Conservation (phyloP, 2,329 filamentous ascomycete genomes). For the Chaetothyriales sp. region DNA sequence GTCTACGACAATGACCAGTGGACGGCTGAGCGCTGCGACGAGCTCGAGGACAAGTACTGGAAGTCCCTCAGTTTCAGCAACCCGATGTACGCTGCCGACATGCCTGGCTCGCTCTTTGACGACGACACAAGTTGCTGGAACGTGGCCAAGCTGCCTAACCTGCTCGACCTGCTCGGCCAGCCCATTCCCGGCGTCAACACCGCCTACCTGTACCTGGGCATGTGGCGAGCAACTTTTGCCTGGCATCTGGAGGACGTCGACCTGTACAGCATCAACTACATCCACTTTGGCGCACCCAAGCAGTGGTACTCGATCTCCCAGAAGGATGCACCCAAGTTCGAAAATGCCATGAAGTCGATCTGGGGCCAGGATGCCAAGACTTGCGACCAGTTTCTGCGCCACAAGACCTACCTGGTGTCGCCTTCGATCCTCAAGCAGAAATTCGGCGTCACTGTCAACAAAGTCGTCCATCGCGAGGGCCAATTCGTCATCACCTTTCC, state of each 20-base stretch:
- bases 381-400: slow-evolving; percentile 87
- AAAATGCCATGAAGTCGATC: slow-evolving; percentile 67
- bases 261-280: slow-evolving; percentile 98
- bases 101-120: slow-evolving; percentile 88
- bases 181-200: slow-evolving; percentile 97
- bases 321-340: slow-evolving; percentile 81
- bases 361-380: slow-evolving; percentile 93
- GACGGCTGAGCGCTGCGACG: slow-evolving; percentile 80
- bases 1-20: slow-evolving; percentile 75
- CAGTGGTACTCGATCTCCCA: slow-evolving; percentile 99
- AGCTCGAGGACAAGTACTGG: slow-evolving; percentile 92
- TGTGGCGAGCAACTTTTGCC: slow-evolving; percentile 99
- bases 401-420: slow-evolving; percentile 95
- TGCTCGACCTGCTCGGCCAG: slow-evolving; percentile 84
- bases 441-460: slow-evolving; percentile 93
- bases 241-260: slow-evolving; percentile 99
- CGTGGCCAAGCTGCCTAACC: slow-evolving; percentile 80
- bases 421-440: slow-evolving; percentile 74
- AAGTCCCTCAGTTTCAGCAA: slow-evolving; percentile 91
- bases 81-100: slow-evolving; percentile 89
- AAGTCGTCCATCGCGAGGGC: slow-evolving; percentile 84
- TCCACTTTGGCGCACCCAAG: slow-evolving; percentile 95
- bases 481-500: slow-evolving; percentile 98
- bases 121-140: slow-evolving; percentile 81
- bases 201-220: slow-evolving; percentile 90